phyloP scores from a whole-genome alignment of 768 basidiomycete species.

The Tylopilus plumbeoviolaceoides region DNA sequence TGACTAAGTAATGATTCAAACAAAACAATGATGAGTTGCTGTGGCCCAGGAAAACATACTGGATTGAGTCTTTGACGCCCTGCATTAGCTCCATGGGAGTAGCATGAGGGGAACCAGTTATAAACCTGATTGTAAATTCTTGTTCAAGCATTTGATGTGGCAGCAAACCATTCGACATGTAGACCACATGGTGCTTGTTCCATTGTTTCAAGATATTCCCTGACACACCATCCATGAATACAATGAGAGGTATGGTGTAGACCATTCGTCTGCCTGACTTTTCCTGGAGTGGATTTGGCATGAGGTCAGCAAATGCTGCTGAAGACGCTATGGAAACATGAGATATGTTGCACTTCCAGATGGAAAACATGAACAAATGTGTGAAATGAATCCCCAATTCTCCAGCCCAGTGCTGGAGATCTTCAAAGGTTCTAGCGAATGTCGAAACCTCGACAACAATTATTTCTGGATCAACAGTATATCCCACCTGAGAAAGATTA shows the following conservation, averaged over 20 bases:
- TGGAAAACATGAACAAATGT: neutral
- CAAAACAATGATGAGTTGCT: neutral
- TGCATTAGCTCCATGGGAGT: no score
- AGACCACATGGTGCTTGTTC: constrained; percentile 32
- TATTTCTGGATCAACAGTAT: constrained; percentile 1
- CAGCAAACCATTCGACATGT: constrained; percentile 31
- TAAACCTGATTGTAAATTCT: no score
- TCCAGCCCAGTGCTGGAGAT: constrained; percentile 4
- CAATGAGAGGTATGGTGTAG: constrained; percentile 21
- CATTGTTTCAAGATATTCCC: no score
- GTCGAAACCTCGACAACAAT: constrained; percentile 1
- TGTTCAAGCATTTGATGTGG: constrained; percentile 23
- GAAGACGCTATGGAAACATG: constrained; percentile 2
- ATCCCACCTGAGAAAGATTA: constrained; percentile 5
- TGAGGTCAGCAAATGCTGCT: neutral
- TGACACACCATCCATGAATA: constrained; percentile 36
- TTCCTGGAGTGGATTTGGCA: neutral
- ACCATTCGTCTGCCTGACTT: constrained; percentile 19
- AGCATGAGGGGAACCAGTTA: no score
- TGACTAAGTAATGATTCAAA: neutral
- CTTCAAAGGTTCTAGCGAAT: constrained; percentile 9
- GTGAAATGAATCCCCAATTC: constrained; percentile 7
- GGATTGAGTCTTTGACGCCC: constrained; percentile 27
- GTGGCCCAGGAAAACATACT: constrained; percentile 17
- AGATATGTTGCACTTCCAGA: neutral